Evolutionary conservation across 2,329 filamentous ascomycete genomes (phyloP).

Genomic region (Dissoconium aciculare): DNA sequence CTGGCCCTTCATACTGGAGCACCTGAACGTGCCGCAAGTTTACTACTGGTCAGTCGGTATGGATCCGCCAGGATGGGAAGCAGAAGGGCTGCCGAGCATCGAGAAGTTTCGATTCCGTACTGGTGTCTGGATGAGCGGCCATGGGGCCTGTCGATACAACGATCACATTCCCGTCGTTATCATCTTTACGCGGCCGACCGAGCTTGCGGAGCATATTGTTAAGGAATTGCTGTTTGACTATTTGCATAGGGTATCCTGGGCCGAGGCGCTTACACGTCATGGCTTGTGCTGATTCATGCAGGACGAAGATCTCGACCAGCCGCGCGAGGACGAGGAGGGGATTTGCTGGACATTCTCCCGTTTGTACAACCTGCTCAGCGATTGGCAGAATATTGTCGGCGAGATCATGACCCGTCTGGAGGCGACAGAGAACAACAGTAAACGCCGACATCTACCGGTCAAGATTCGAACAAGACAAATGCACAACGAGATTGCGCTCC

Average conservation of each 20-base stretch:
- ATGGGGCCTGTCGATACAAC: constrained; percentile 21
- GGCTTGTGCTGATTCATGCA: too few species aligned
- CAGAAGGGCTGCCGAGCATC: constrained; percentile 16
- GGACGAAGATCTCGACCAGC: constrained; percentile 21
- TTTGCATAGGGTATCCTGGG: too few species aligned
- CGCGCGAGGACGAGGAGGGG: constrained; percentile 22
- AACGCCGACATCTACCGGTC: constrained; percentile 21
- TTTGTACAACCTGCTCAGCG: constrained; percentile 23
- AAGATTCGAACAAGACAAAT: constrained; percentile 20
- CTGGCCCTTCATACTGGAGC: constrained; percentile 26
- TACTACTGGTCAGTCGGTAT: constrained; percentile 25
- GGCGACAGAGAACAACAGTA: constrained; percentile 24
- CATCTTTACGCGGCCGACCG: constrained; percentile 21
- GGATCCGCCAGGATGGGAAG: constrained; percentile 15
- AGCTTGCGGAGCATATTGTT: constrained; percentile 22
- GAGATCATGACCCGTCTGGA: constrained; percentile 22
- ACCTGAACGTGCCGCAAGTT: constrained; percentile 27
- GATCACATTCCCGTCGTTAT: constrained; percentile 20
- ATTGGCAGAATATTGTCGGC: constrained; percentile 26
- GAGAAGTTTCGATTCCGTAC: constrained; percentile 23
- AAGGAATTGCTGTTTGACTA: constrained; percentile 21
- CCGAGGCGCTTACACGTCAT: too few species aligned
- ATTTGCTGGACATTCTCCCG: constrained; percentile 25
- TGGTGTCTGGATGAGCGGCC: constrained; percentile 24
- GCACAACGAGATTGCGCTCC: constrained; percentile 23